Evolutionary conservation across 1,284 basidiomycete species (phyloP).

Genomic region (Laetiporus sulphureus): DNA sequence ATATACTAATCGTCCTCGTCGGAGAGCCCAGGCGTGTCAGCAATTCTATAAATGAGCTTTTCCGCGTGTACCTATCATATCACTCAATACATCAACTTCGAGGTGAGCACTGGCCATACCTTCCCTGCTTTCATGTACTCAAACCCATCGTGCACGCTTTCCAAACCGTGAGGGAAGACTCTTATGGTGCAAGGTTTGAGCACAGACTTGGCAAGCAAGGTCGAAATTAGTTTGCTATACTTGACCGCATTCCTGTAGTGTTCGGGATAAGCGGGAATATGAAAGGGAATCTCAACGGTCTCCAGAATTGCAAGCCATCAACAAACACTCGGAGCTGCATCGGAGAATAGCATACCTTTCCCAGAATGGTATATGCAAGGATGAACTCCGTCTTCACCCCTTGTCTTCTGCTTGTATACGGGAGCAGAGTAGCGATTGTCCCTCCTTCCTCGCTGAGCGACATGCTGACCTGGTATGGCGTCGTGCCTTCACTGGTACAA

Average conservation of each 20-base stretch:
- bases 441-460: slow-evolving; percentile 22
- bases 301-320: slow-evolving; percentile 8
- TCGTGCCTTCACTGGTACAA: slow-evolving; percentile 20
- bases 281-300: slow-evolving; percentile 8
- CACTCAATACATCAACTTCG: background rate
- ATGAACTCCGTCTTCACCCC: slow-evolving; percentile 20
- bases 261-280: background rate
- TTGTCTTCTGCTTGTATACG: slow-evolving; percentile 16
- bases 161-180: slow-evolving; percentile 9
- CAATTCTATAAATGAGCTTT: slow-evolving; percentile 5
- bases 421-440: slow-evolving; percentile 19
- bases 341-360: slow-evolving; percentile 14
- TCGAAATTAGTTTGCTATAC: slow-evolving; percentile 9
- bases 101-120: background rate
- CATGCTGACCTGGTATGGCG: slow-evolving; percentile 18
- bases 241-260: slow-evolving; percentile 4
- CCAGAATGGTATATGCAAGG: slow-evolving; percentile 22
- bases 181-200: slow-evolving; percentile 11
- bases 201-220: slow-evolving; percentile 7
- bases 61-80: slow-evolving; percentile 2
- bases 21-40: slow-evolving; percentile 4
- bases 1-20: too few relatives aligned
- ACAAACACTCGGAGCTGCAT: background rate
- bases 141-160: slow-evolving; percentile 12
- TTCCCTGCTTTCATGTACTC: slow-evolving; percentile 12